Base-by-base conservation (phyloP, 306 rosid species). In the Gleditsia sinensis region DNA sequence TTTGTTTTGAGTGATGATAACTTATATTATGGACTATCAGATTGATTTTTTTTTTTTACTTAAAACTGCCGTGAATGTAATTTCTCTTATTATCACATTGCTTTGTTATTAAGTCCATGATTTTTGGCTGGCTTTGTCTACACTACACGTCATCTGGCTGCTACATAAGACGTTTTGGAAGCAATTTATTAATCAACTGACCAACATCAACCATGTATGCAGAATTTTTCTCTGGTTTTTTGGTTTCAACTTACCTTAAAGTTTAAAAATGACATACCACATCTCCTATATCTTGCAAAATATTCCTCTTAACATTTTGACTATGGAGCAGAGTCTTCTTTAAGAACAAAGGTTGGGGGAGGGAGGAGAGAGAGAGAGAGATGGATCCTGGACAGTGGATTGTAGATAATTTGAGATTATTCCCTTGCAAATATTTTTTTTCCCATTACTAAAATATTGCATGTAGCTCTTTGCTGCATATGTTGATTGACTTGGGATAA, bases 401-500 rank as follows among this genome's bases (percentile, higher is more conserved):
- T 51, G 32, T 48, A 27, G 56, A 62, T 62, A 54, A 25, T 61
- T 32, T 7, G 27, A 10, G 68, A 62, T 57, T 40, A 3, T 20
- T 65, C 46, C 71, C n/a, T 40, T 55, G 21, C 14, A 65, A 23
- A n/a, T n/a, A 0, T 64, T 49, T n/a, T 57, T 46, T n/a, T 13
- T 43, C 23, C 2, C 67, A 36, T 57, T 13, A 49, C 65, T 21
- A 56, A 48, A 33, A 7, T 67, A 51, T 58, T 34, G n/a, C 40
- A 49, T 67, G 61, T 48, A 65, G 61, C 27, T 60, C 12, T 65
- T 71, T 53, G 48, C 28, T 56, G 21, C 74, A 20, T 20, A 11
- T 51, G 33, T 28, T 71, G 75, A 75, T 72, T 65, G 71, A n/a
- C 42, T 67, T 69, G 81, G 71, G 71, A 51, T 67, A 34, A 57